Evolutionary conservation across 441 rosid species (phyloP).

Genomic region (Bruguiera hainesii): DNA sequence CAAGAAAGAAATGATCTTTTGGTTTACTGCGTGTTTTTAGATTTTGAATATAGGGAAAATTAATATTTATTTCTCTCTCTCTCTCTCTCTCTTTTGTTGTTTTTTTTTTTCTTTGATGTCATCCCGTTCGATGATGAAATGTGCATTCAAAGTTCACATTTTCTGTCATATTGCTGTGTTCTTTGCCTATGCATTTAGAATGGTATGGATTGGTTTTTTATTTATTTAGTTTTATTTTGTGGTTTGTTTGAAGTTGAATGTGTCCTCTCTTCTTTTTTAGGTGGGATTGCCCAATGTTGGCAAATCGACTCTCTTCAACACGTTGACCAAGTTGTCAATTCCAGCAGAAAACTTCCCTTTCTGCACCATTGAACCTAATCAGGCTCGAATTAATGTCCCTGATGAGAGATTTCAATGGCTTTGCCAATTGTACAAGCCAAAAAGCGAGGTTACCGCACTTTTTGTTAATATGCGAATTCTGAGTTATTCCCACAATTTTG

Average conservation of each 20-base stretch:
- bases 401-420: constrained; percentile 98
- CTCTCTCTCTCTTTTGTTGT: no score
- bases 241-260: background rate
- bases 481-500: no score
- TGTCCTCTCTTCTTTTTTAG: constrained; percentile 29
- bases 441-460: constrained; percentile 54
- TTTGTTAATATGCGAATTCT: no score
- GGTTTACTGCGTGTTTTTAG: background rate
- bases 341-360: constrained; percentile 99
- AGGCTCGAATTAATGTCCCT: constrained; percentile 92
- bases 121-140: no score
- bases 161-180: no score
- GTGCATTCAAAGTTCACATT: no score
- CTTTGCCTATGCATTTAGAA: no score
- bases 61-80: background rate
- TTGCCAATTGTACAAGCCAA: constrained; percentile 77
- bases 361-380: constrained; percentile 97
- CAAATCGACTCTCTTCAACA: constrained; percentile 92
- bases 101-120: no score
- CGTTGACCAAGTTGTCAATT: constrained; percentile 84
- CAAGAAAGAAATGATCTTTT: background rate
- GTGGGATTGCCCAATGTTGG: constrained; percentile 99
- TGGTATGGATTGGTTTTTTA: no score
- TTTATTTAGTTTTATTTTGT: no score
- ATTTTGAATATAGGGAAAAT: background rate